These are phyloP conservation scores for Aspergillus ruber DNA, from an alignment of 2,329 filamentous ascomycete genomes.

Conservation along the genomic window DNA sequence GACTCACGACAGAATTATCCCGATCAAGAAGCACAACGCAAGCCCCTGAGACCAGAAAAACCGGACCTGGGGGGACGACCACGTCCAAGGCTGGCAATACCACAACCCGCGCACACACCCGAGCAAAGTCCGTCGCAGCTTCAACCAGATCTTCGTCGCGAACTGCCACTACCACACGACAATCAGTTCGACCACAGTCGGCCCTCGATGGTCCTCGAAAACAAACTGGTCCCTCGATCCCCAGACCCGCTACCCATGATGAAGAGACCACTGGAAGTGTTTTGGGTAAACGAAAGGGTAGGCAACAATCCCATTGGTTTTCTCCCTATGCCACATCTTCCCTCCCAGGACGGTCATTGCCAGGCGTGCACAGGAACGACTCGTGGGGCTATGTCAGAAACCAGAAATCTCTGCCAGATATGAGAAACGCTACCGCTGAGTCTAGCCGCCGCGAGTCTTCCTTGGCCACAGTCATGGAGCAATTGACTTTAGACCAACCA, in stretches of 20 bases:
- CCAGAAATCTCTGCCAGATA: neutral
- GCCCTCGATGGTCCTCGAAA: conserved; percentile 48
- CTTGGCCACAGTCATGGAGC: conserved; percentile 5
- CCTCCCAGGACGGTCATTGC: conserved; percentile 7
- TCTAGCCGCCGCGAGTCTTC: conserved; percentile 2
- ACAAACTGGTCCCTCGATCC: conserved; percentile 37
- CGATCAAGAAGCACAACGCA: conserved; percentile 45
- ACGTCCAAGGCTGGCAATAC: conserved; percentile 28
- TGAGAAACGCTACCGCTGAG: neutral
- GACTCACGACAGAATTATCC: conserved; percentile 35
- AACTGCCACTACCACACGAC: conserved; percentile 37
- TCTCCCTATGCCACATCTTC: conserved; percentile 17
- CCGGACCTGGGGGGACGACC: conserved; percentile 16
- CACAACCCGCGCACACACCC: conserved; percentile 38
- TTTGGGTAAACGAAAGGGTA: conserved; percentile 49
- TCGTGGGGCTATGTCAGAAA: neutral
- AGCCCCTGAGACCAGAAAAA: conserved; percentile 37
- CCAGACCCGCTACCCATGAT: conserved; percentile 35
- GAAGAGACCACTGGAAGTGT: conserved; percentile 32
- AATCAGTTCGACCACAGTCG: conserved; percentile 45
- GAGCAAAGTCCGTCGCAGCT: conserved; percentile 28
- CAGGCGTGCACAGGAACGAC: conserved; percentile 2
- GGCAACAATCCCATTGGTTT: conserved; percentile 31
- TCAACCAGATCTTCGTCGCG: conserved; percentile 40
- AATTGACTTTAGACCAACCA: conserved; percentile 4